phyloP scores from a whole-genome alignment of 192 early-diverging fungal species.

The Neocallimastix lanati region DNA sequence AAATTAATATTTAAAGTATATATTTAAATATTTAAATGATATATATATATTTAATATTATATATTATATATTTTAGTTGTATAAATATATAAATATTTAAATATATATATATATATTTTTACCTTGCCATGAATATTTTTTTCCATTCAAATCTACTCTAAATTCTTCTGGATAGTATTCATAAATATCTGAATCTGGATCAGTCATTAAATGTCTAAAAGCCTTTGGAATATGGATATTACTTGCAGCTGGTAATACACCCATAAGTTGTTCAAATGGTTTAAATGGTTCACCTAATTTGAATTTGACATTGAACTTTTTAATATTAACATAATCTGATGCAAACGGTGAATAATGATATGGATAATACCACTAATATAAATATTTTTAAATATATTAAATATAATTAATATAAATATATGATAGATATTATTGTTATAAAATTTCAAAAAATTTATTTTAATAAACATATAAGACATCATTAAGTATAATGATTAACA shows the following conservation, averaged over 20 bases:
- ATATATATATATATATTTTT: too few species aligned
- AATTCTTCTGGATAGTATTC: slow-evolving; percentile 92
- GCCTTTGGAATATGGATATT: slow-evolving; percentile 41
- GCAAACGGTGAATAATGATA: slow-evolving; percentile 89
- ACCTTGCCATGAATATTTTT: slow-evolving; percentile 84
- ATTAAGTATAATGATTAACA: too few species aligned
- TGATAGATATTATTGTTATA: too few species aligned
- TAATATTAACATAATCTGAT: slow-evolving; percentile 63
- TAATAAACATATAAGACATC: too few species aligned
- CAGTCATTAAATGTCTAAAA: slow-evolving; percentile 65
- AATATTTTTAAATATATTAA: too few species aligned
- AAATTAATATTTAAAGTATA: too few species aligned
- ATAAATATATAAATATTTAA: too few species aligned
- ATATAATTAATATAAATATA: too few species aligned
- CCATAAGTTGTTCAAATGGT: slow-evolving; percentile 94
- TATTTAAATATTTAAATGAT: too few species aligned
- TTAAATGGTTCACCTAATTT: slow-evolving; percentile 66
- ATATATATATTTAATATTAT: background rate
- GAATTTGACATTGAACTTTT: slow-evolving; percentile 51
- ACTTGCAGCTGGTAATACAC: slow-evolving; percentile 74
- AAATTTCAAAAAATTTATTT: too few species aligned
- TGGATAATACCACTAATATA: slow-evolving; percentile 74
- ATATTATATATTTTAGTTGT: too few species aligned
- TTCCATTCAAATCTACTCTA: slow-evolving; percentile 82
- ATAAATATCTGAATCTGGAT: slow-evolving; percentile 61